Conservation (phyloP, 78 protist species). For the Ministeria vibrans region DNA sequence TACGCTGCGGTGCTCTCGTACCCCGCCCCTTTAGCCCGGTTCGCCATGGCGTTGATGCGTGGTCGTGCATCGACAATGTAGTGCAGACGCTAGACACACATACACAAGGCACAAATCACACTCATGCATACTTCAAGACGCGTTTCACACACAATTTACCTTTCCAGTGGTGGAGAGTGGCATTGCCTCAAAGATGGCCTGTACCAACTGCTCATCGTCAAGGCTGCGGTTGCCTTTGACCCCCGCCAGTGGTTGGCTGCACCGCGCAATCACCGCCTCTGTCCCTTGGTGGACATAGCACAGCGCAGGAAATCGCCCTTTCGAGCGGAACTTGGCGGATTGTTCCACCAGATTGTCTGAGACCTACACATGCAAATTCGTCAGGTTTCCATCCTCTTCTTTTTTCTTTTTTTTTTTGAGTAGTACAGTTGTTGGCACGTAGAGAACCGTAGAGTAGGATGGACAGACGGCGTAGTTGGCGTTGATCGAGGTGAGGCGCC, state of each 20-base stretch:
- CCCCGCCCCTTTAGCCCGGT: constrained; percentile 63
- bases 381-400: too few species aligned
- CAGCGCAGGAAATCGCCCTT: constrained; percentile 27
- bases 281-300: constrained; percentile 12
- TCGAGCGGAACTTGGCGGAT: constrained; percentile 21
- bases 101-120: too few species aligned
- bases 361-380: constrained; percentile 17
- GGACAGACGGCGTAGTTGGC: constrained; percentile 15
- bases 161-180: too few species aligned
- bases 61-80: constrained; percentile 70
- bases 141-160: too few species aligned
- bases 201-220: constrained; percentile 24
- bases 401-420: too few species aligned
- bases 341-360: background rate
- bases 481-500: constrained; percentile 25
- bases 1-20: constrained; percentile 41
- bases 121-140: too few species aligned
- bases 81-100: too few species aligned
- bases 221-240: background rate
- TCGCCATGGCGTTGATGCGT: constrained; percentile 65
- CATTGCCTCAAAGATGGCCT: background rate
- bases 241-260: constrained; percentile 31
- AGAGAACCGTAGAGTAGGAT: constrained; percentile 47
- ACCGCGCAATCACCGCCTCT: constrained; percentile 12
- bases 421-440: too few species aligned